Conservation (phyloP, 345 rosid genomes). For the Eutrema japonicum region DNA sequence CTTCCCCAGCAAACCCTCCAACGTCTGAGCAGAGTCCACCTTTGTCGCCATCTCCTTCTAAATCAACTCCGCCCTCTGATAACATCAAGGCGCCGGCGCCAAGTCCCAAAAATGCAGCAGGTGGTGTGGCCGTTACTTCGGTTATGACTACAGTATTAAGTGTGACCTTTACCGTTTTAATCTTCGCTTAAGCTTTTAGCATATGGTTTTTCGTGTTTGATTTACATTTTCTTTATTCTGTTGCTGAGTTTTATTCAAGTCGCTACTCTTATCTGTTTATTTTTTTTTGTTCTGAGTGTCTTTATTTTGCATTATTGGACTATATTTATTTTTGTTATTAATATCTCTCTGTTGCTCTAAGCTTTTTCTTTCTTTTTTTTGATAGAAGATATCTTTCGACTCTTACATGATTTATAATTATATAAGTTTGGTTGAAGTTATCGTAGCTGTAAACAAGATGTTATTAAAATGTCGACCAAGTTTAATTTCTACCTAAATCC, state of each 20-base stretch:
- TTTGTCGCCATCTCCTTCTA: constrained; percentile 26
- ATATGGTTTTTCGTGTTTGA: neutral
- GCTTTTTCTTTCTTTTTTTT: no score
- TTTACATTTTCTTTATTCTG: neutral
- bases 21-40: constrained; percentile 10
- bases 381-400: no score
- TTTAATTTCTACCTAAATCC: no score
- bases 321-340: neutral
- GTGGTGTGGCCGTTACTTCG: constrained; percentile 7
- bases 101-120: constrained; percentile 21
- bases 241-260: neutral
- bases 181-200: constrained; percentile 22
- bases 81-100: constrained; percentile 35
- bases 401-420: no score
- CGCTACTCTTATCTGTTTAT: neutral
- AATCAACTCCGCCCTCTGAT: constrained; percentile 6
- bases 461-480: no score
- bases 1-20: constrained; percentile 23
- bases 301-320: neutral
- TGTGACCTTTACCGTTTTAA: constrained; percentile 7
- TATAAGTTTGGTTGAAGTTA: no score
- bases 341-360: no score
- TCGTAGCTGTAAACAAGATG: no score
- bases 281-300: neutral
- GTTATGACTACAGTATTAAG: constrained; percentile 29